phyloP scores from a whole-genome alignment of 345 rosid genomes.

The Passiflora organensis region DNA sequence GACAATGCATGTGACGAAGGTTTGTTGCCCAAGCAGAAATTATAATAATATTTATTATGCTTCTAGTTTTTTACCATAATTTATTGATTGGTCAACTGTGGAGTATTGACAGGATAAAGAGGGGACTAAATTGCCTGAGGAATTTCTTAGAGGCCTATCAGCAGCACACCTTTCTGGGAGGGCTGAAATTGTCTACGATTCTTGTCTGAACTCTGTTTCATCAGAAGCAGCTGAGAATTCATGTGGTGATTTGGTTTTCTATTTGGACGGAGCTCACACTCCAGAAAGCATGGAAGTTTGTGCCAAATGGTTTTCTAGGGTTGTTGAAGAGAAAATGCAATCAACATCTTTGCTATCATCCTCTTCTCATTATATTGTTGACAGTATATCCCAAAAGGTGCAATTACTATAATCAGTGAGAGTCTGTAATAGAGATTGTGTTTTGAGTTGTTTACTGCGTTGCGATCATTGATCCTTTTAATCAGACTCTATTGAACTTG shows the following conservation, averaged over 20 bases:
- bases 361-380: slow-evolving; percentile 17
- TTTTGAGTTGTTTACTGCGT: background rate
- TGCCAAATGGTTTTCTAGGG: slow-evolving; percentile 75
- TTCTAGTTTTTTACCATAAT: slow-evolving; percentile 4
- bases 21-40: background rate
- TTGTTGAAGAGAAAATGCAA: slow-evolving; percentile 34
- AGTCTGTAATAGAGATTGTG: slow-evolving; percentile 2
- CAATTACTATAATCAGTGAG: background rate
- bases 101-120: slow-evolving; percentile 31
- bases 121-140: slow-evolving; percentile 45
- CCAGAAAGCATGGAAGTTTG: slow-evolving; percentile 97
- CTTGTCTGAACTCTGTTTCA: slow-evolving; percentile 29
- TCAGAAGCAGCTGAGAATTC: slow-evolving; percentile 25
- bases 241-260: slow-evolving; percentile 63
- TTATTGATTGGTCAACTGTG: slow-evolving; percentile 11
- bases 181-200: slow-evolving; percentile 70
- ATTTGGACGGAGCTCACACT: slow-evolving; percentile 97
- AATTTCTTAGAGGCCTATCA: slow-evolving; percentile 74
- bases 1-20: background rate
- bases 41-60: background rate
- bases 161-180: slow-evolving; percentile 74
- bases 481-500: background rate
- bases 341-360: slow-evolving; percentile 19
- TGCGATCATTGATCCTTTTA: background rate
- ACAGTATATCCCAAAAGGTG: slow-evolving; percentile 63